Evolutionary conservation across 2,329 filamentous ascomycete genomes (phyloP), one percentile per base, ranked within the genome.

Genomic region (Neurospora sp.): DNA sequence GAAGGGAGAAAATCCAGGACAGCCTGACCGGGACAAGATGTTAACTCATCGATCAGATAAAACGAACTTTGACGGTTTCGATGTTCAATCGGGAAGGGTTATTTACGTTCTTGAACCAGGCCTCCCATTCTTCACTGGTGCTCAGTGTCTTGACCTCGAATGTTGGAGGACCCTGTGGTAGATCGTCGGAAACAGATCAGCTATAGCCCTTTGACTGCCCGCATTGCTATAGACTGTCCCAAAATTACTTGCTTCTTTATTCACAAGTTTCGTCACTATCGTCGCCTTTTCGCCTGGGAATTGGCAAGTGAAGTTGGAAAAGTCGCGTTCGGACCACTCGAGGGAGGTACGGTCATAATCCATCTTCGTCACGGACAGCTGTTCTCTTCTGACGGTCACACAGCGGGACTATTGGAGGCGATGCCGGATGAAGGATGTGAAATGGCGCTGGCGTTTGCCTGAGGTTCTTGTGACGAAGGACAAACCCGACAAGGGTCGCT

Each of bases 341-440:
- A 69, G 19, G 0, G 52, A 66, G 8, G 37, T 69, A 19, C 68
- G 68, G 3, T 69, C 68, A 36, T 67, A 38, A 17, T 72, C 69
- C 19, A 71, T 69, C 6, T 62, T 62, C 23, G 52, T 4, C 12
- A 57, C 23, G 12, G n/a, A 3, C 12, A 28, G 17, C 19, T 4
- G 19, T 23, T 15, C 4, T 8, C 6, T 15, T 57, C 11, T 2
- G 6, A 1, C 1, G 15, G 28, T 28, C 11, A 8, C 19, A 8
- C 19, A 8, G 12, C 11, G 2, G 6, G 2, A 15, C 46, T 3
- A n/a, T 15, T 6, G 15, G 11, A 6, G 19, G 43, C 43, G 19
- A 23, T 23, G 43, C 23, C 23, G 23, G 23, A 6, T 12, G 19
- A 23, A 1, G 2, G 46, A 15, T 1, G 10, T 57, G 23, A 57